Conservation (phyloP, 176 grass and related monocot genomes). For the Oryza meyeriana region DNA sequence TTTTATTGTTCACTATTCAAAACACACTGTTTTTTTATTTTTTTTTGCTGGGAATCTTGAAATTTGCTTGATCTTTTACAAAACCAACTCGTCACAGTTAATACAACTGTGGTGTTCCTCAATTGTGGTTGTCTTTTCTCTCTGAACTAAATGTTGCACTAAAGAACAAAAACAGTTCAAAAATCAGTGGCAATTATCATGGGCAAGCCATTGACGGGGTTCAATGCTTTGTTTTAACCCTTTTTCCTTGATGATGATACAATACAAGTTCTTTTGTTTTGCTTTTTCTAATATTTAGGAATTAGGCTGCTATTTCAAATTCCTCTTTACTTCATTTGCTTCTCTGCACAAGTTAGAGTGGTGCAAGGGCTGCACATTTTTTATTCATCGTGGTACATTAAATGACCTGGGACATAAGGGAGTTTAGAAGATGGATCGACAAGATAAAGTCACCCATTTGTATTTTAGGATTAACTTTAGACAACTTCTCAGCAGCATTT, state of each 20-base stretch:
- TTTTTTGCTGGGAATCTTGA: too few relatives aligned
- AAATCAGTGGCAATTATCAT: background rate
- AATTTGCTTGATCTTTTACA: constrained; percentile 5
- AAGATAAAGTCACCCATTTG: background rate
- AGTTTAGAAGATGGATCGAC: background rate
- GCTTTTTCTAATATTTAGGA: too few relatives aligned
- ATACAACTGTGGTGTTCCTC: background rate
- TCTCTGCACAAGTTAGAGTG: background rate
- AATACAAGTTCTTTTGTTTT: too few relatives aligned
- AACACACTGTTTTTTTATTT: background rate
- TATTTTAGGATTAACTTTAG: background rate
- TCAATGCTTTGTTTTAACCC: background rate
- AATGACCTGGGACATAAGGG: background rate
- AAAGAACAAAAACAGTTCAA: background rate
- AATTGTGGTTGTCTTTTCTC: background rate
- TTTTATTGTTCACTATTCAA: background rate
- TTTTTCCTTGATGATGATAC: background rate
- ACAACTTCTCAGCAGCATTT: too few relatives aligned
- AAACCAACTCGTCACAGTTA: background rate
- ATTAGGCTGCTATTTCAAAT: background rate
- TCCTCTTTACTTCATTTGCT: background rate
- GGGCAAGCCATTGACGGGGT: background rate
- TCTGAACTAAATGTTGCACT: background rate
- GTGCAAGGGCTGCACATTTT: background rate
- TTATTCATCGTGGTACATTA: background rate